phyloP scores from a whole-genome alignment of 2,329 filamentous ascomycete genomes.

The Alternaria postmessia region DNA sequence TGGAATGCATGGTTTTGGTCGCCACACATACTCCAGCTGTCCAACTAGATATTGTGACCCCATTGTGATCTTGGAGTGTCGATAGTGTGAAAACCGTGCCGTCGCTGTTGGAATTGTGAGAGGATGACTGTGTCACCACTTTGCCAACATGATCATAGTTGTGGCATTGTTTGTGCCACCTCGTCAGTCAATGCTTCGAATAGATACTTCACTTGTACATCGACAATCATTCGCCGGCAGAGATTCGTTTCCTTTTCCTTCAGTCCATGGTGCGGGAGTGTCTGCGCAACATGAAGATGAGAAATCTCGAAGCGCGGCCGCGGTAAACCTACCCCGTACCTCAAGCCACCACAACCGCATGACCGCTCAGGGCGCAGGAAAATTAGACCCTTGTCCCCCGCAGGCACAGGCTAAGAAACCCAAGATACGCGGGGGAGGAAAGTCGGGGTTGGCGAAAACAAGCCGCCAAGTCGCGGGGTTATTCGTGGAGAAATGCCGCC shows the following conservation, averaged over 20 bases:
- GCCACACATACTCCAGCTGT: too few relatives aligned
- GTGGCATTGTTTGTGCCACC: not conserved
- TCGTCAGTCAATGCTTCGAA: not conserved
- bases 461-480: conserved; percentile 8
- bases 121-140: not conserved
- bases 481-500: conserved; percentile 27
- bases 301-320: not conserved
- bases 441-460: conserved; percentile 3
- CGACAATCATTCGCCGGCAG: accelerated
- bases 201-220: not conserved
- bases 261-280: not conserved
- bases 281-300: not conserved
- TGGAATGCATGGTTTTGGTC: too few relatives aligned
- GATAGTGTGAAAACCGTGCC: too few relatives aligned
- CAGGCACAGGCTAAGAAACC: not conserved
- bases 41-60: too few relatives aligned
- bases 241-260: not conserved
- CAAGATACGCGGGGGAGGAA: conserved; percentile 5
- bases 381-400: conserved; percentile 5
- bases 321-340: not conserved
- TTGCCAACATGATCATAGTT: not conserved
- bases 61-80: too few relatives aligned
- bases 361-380: conserved; percentile 1
- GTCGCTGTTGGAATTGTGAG: too few relatives aligned
- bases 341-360: not conserved